These are phyloP conservation scores for Allantophomopsis lycopodina DNA, from an alignment of 2,329 filamentous ascomycete genomes.

Conservation along the genomic window DNA sequence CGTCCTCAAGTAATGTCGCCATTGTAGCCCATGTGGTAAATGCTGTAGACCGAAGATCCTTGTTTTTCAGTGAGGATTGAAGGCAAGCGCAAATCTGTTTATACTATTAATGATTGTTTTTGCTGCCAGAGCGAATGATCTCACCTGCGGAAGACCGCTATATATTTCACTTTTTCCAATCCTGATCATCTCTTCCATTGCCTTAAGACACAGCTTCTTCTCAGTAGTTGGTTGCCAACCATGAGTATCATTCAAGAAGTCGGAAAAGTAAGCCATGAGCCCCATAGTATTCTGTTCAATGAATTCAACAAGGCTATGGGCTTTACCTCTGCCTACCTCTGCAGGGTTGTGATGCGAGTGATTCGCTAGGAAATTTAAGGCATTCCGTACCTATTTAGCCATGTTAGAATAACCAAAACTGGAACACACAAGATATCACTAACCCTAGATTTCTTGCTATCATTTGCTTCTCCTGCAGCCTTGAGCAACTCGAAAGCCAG, in stretches of 20 bases:
- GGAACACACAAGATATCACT: constrained; percentile 12
- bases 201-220: constrained; percentile 64
- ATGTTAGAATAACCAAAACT: constrained; percentile 4
- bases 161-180: constrained; percentile 61
- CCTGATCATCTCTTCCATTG: constrained; percentile 77
- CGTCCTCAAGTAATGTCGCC: constrained; percentile 58
- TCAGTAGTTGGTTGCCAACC: constrained; percentile 46
- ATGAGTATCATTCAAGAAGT: constrained; percentile 57
- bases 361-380: constrained; percentile 26
- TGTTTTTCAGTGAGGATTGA: constrained; percentile 65
- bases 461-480: constrained; percentile 55
- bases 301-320: constrained; percentile 54
- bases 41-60: constrained; percentile 62
- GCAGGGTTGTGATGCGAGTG: constrained; percentile 5
- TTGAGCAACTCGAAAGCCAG: constrained; percentile 76
- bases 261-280: constrained; percentile 71
- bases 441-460: constrained; percentile 41
- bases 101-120: constrained; percentile 12
- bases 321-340: constrained; percentile 23
- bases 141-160: constrained; percentile 79
- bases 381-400: constrained; percentile 13
- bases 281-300: constrained; percentile 76
- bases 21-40: constrained; percentile 78
- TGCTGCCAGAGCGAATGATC: constrained; percentile 22
- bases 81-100: constrained; percentile 78